Base-by-base conservation (phyloP, 2,329 filamentous ascomycete species). In the Blastomyces parvus region DNA sequence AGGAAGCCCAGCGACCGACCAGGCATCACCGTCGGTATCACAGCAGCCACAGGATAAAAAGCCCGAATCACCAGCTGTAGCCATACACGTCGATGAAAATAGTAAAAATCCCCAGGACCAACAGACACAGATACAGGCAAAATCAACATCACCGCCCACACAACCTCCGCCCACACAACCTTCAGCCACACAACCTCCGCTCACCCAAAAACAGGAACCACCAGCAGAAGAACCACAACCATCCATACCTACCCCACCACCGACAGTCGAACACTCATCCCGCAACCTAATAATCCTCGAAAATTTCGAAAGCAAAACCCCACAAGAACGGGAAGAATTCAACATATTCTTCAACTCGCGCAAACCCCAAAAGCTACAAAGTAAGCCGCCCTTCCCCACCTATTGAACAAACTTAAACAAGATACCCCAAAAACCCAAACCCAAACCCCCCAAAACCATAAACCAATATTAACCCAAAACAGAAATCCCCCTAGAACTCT, bases 281-380 rank as follows among this genome's bases (percentile, higher is more conserved):
- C 81, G 84, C 38, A 83, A 83, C 61, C 78, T 86, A 11, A 77
- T 86, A 6, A 82, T 85, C 61, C 78, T 89, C 13, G 78, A 83
- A 68, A 79, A 82, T 59, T 84, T 86, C 69, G 80, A 84, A 62
- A 76, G 81, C 56, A 80, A 81, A 67, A 80, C 82, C 60, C 81
- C 82, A 63, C 80, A 83, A 61, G 77, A 81, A 55, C 81, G 78
- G 64, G 71, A 70, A 64, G 74, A 85, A 64, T 82, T 79, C 53
- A 81, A 80, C 66, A 80, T 86, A 48, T 79, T 86, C 61, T 83
- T 86, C 68, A 81, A 81, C 64, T 74, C 78, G 64, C 83, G 79
- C 69, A 82, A 76, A 68, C 74, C 72, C 22, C 70, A 72, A 25
- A 80, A 80, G 69, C 74, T 77, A 66, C 78, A 75, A 68, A 83